Conservation (phyloP, 2,329 filamentous ascomycete species). For the Diaporthe vaccinii region DNA sequence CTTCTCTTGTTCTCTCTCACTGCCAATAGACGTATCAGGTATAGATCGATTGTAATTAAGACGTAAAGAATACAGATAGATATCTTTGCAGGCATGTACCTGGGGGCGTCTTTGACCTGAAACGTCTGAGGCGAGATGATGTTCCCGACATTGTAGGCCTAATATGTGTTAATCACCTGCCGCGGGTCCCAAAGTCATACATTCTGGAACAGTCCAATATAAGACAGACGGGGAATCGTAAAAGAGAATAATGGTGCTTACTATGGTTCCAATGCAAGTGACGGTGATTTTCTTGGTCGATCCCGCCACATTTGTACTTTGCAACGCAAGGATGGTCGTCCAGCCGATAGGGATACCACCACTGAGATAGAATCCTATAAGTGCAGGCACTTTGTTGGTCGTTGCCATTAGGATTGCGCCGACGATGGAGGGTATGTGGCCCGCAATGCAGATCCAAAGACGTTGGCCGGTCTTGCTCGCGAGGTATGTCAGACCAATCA, state of each 20-base stretch:
- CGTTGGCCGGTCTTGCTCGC: constrained; percentile 53
- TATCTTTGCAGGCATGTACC: constrained; percentile 43
- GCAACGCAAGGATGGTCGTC: constrained; percentile 45
- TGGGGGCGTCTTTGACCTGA: constrained; percentile 50
- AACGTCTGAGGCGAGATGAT: constrained; percentile 59
- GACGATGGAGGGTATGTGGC: constrained; percentile 52
- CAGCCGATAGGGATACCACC: constrained; percentile 55
- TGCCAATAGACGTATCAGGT: constrained; percentile 50
- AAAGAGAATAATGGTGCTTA: too few species aligned
- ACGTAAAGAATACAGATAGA: constrained; percentile 33
- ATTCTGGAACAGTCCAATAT: too few species aligned
- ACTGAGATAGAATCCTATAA: constrained; percentile 55
- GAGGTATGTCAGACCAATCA: constrained; percentile 53
- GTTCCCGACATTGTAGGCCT: constrained; percentile 54
- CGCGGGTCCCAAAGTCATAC: too few species aligned
- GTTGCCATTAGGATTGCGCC: constrained; percentile 55
- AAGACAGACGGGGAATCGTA: too few species aligned
- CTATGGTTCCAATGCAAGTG: constrained; percentile 51
- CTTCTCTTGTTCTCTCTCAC: constrained; percentile 32
- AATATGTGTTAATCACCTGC: too few species aligned
- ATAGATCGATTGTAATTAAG: constrained; percentile 48
- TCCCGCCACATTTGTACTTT: constrained; percentile 53
- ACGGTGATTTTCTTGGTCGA: constrained; percentile 54
- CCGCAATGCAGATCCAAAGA: constrained; percentile 52
- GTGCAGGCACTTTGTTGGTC: constrained; percentile 51